phyloP scores from a whole-genome alignment of 495 filamentous ascomycete species.

The Penicillium verhagenii region DNA sequence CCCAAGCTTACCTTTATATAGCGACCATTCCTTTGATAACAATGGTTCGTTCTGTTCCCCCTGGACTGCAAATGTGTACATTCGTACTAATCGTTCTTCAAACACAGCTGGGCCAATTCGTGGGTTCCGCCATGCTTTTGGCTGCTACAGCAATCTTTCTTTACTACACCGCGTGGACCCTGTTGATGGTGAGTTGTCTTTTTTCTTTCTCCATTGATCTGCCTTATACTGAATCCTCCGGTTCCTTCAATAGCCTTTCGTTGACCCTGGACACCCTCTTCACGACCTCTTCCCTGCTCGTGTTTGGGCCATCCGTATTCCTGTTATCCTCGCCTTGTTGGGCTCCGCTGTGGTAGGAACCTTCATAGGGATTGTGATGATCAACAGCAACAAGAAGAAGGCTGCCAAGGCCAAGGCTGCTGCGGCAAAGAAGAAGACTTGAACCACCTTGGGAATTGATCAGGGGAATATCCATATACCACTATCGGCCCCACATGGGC shows the following conservation, averaged over 20 bases:
- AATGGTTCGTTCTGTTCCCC: conserved; percentile 28
- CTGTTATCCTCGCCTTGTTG: conserved; percentile 90
- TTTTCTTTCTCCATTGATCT: background rate
- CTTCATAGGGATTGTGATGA: conserved; percentile 97
- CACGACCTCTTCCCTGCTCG: conserved; percentile 95
- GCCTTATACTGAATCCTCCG: background rate
- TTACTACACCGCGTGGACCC: conserved; percentile 98
- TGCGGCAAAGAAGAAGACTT: conserved; percentile 65
- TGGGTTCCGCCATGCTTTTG: conserved; percentile 97
- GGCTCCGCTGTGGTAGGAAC: conserved; percentile 93
- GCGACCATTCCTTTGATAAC: conserved; percentile 17
- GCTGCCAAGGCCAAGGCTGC: conserved; percentile 85
- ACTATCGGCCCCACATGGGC: conserved; percentile 3
- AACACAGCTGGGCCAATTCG: conserved; percentile 84
- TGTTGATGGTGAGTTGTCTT: conserved; percentile 75
- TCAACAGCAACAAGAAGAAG: conserved; percentile 96
- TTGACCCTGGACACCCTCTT: conserved; percentile 88
- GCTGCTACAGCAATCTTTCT: conserved; percentile 92
- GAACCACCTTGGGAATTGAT: conserved; percentile 32
- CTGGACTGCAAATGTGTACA: background rate
- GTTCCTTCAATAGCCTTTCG: conserved; percentile 71
- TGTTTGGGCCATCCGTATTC: conserved; percentile 98
- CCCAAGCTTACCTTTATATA: conserved; percentile 4
- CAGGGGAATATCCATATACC: conserved; percentile 8
- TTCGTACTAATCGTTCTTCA: background rate